phyloP scores from a whole-genome alignment of 2,329 filamentous ascomycete species.

The Clonostachys solani region DNA sequence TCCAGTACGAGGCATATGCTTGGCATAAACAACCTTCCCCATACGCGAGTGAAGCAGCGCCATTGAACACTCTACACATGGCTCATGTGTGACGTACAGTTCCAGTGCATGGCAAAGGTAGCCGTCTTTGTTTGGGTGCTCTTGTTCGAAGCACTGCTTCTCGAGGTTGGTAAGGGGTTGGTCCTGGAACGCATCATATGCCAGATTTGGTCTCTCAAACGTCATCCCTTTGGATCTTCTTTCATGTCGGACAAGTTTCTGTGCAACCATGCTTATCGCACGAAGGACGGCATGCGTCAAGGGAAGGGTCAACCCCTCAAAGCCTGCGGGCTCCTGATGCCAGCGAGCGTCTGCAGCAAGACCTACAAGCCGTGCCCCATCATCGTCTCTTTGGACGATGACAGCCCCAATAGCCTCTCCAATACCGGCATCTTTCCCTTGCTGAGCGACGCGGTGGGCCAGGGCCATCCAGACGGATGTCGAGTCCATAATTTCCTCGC shows the following conservation, averaged over 20 bases:
- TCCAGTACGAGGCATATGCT: slow-evolving; percentile 75
- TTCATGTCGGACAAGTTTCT: slow-evolving; percentile 56
- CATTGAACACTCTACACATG: slow-evolving; percentile 96
- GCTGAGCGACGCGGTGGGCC: slow-evolving; percentile 58
- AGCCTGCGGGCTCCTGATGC: slow-evolving; percentile 44
- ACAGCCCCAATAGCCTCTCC: slow-evolving; percentile 73
- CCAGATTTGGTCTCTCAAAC: slow-evolving; percentile 32
- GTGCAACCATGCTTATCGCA: slow-evolving; percentile 78
- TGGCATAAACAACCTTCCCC: slow-evolving; percentile 75
- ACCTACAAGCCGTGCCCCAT: slow-evolving; percentile 56
- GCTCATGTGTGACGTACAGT: slow-evolving; percentile 92
- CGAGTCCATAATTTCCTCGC: slow-evolving; percentile 62
- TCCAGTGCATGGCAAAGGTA: slow-evolving; percentile 94
- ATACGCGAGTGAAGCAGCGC: slow-evolving; percentile 92
- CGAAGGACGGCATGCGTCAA: slow-evolving; percentile 76
- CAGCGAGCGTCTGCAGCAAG: slow-evolving; percentile 75
- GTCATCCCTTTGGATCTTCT: slow-evolving; percentile 30
- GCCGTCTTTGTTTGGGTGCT: slow-evolving; percentile 67
- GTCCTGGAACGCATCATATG: slow-evolving; percentile 64
- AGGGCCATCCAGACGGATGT: slow-evolving; percentile 64
- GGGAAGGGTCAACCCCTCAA: slow-evolving; percentile 57
- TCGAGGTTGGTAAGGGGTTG: slow-evolving; percentile 66
- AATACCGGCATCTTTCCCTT: slow-evolving; percentile 51
- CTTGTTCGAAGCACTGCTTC: slow-evolving; percentile 54
- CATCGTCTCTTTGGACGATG: slow-evolving; percentile 60